Percentiles rank a stretch among this genome's conserved stretches.
These are phyloP conservation scores for Kwoniella europaea DNA, from an alignment of 768 basidiomycete genomes.

Conservation along the genomic window DNA sequence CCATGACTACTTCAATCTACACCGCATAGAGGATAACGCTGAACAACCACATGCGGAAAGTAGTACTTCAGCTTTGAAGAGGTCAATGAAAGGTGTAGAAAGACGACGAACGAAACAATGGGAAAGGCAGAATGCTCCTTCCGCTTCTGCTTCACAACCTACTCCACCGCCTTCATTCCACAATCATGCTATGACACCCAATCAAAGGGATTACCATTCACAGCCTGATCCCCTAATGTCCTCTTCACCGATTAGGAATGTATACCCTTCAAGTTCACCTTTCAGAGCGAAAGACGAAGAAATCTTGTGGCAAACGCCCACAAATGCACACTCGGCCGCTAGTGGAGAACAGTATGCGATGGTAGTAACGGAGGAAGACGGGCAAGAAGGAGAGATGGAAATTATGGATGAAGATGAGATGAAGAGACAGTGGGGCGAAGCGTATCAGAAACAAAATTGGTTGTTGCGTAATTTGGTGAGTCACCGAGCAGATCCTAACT, in stretches of 20 bases:
- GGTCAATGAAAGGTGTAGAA: slow-evolving; percentile 31
- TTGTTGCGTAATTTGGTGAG: slow-evolving; percentile 46
- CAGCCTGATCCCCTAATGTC: slow-evolving; percentile 36
- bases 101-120: slow-evolving; percentile 37
- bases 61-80: slow-evolving; percentile 20
- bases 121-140: slow-evolving; percentile 34
- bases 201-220: slow-evolving; percentile 13
- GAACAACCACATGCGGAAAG: slow-evolving; percentile 14
- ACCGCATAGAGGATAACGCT: not conserved
- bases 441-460: slow-evolving; percentile 44
- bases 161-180: slow-evolving; percentile 11
- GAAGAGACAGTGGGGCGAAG: slow-evolving; percentile 46
- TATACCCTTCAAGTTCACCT: slow-evolving; percentile 39
- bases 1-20: slow-evolving; percentile 11
- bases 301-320: not conserved
- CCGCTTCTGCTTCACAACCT: slow-evolving; percentile 4
- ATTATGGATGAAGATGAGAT: slow-evolving; percentile 41
- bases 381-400: slow-evolving; percentile 1
- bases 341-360: not conserved
- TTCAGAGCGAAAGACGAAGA: slow-evolving; percentile 27
- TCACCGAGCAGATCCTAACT: not conserved
- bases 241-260: slow-evolving; percentile 45
- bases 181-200: slow-evolving; percentile 12
- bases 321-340: not conserved
- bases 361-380: slow-evolving; percentile 1